A percentile compares a stretch with the other conserved stretches of the same genome.
Conservation (phyloP, 2,329 filamentous ascomycete species). For the Cercospora nicotianae region DNA sequence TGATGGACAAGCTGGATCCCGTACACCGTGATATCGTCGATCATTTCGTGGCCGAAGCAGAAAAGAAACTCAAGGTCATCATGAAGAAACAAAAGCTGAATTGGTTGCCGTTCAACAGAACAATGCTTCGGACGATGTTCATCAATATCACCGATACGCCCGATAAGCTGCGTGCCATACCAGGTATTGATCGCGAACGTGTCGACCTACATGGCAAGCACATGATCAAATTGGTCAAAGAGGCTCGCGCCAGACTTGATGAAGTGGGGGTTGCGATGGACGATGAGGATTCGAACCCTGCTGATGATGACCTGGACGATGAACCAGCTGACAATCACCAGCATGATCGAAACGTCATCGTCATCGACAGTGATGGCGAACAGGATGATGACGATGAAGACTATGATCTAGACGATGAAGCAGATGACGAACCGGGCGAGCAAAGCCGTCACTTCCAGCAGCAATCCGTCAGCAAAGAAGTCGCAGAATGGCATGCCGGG, state of each 20-base stretch:
- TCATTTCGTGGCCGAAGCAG: constrained; percentile 65
- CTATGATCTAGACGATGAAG: not conserved
- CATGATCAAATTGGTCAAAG: constrained; percentile 61
- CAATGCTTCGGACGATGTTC: constrained; percentile 70
- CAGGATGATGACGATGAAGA: constrained; percentile 21
- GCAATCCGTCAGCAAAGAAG: constrained; percentile 10
- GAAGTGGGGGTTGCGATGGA: constrained; percentile 46
- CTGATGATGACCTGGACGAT: constrained; percentile 46
- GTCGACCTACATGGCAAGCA: constrained; percentile 61
- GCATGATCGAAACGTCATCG: constrained; percentile 52
- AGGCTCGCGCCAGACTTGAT: constrained; percentile 37
- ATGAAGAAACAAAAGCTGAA: constrained; percentile 60
- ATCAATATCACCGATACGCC: constrained; percentile 64
- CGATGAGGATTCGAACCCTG: constrained; percentile 15
- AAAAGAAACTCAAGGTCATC: constrained; percentile 60
- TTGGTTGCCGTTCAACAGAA: constrained; percentile 65
- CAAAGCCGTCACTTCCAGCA: constrained; percentile 8
- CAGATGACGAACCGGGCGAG: constrained; percentile 37
- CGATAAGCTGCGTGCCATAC: constrained; percentile 63
- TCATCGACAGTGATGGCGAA: constrained; percentile 36
- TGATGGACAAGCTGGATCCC: constrained; percentile 56
- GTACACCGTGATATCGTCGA: constrained; percentile 65
- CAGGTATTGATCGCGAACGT: constrained; percentile 62
- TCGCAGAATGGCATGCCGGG: constrained; percentile 12
- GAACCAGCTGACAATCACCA: constrained; percentile 44